Percentiles rank a stretch among this genome's conserved stretches.
Evolutionary conservation across 2,329 filamentous ascomycete genomes (phyloP).

Genomic region (Exophiala phaeomuriformis): DNA sequence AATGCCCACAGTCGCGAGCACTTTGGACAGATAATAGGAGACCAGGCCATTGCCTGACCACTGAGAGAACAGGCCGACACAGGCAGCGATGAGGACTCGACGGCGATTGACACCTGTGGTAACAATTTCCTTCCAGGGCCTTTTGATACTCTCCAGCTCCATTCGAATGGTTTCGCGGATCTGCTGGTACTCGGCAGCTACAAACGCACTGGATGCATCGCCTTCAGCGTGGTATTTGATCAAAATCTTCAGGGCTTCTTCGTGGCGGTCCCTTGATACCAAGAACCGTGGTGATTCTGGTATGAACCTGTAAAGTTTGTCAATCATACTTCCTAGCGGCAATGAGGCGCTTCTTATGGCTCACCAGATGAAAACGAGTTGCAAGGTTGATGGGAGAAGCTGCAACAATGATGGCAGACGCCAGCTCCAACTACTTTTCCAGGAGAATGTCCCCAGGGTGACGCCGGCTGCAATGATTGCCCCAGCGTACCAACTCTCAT

Average conservation of each 20-base stretch:
- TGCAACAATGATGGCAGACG: conserved; percentile 41
- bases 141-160: conserved; percentile 11
- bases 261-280: conserved; percentile 21
- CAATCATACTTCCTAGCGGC: too few species aligned
- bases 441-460: conserved; percentile 35
- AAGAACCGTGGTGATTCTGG: conserved; percentile 41
- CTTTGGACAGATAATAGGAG: conserved; percentile 37
- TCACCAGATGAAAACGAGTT: too few species aligned
- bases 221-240: conserved; percentile 12
- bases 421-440: conserved; percentile 44
- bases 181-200: conserved; percentile 10
- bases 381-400: conserved; percentile 31
- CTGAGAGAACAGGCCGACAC: conserved; percentile 16
- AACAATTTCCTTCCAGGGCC: conserved; percentile 5
- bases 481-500: conserved; percentile 28
- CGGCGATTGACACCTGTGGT: conserved; percentile 8
- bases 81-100: conserved; percentile 10
- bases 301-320: conserved; percentile 29
- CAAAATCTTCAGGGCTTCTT: conserved; percentile 21
- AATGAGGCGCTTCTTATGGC: too few species aligned
- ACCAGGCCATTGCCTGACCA: conserved; percentile 21
- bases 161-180: conserved; percentile 17
- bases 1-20: conserved; percentile 43
- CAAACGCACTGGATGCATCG: conserved; percentile 10
- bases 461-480: conserved; percentile 44